Evolutionary conservation across 148 eudicot species (phyloP).

Genomic region (Camellia sinensis): DNA sequence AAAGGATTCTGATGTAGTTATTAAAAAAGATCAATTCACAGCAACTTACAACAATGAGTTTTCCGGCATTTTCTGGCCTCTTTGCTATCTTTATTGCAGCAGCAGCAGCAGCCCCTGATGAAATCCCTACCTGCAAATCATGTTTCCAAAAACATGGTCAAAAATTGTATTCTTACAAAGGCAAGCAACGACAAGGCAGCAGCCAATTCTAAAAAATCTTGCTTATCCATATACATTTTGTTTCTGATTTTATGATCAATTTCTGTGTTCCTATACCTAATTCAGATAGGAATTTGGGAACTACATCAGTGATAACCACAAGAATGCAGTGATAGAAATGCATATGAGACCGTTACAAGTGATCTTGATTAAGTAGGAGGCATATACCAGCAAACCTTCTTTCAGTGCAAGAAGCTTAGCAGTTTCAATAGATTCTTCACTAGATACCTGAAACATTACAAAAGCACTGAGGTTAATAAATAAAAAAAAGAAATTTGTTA

Average conservation of each 20-base stretch:
- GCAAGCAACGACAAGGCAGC: not conserved
- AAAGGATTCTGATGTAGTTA: not conserved
- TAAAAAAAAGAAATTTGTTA: not conserved
- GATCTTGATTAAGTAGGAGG: not conserved
- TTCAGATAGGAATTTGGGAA: not conserved
- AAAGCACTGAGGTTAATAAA: not conserved
- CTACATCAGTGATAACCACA: not conserved
- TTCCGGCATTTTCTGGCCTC: constrained; percentile 76
- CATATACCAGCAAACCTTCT: constrained; percentile 61
- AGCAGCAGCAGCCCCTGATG: constrained; percentile 87
- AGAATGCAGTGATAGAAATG: constrained; percentile 12
- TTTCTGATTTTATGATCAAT: no score
- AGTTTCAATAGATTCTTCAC: constrained; percentile 47
- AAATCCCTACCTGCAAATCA: constrained; percentile 66
- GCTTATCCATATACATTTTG: no score
- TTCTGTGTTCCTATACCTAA: no score
- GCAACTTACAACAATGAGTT: constrained; percentile 83
- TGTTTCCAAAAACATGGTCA: not conserved
- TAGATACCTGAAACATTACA: constrained; percentile 33
- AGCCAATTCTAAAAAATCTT: no score
- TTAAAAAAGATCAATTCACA: not conserved
- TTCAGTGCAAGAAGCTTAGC: constrained; percentile 42
- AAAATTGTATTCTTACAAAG: not conserved
- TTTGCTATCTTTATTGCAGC: constrained; percentile 75
- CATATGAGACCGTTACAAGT: not conserved